Percentiles rank a stretch among this genome's conserved stretches.
These are phyloP conservation scores for Coemansia sp. DNA, from an alignment of 192 early-diverging fungal genomes.

Conservation along the genomic window DNA sequence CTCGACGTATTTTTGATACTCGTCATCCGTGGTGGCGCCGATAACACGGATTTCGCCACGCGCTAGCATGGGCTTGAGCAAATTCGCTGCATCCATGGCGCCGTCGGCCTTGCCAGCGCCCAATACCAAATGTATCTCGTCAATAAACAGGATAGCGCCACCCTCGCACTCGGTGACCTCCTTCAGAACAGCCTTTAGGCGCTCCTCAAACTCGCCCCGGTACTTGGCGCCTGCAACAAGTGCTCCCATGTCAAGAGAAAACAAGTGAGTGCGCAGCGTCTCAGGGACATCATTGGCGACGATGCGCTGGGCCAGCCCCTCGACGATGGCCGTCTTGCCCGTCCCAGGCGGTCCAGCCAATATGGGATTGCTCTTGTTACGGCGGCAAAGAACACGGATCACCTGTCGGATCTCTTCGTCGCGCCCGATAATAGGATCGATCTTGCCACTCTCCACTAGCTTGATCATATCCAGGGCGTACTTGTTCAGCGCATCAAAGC, in stretches of 20 bases:
- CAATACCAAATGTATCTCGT: constrained; percentile 95
- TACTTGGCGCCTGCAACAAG: constrained; percentile 93
- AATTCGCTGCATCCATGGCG: constrained; percentile 94
- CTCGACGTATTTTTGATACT: constrained; percentile 94
- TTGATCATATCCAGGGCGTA: constrained; percentile 91
- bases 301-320: constrained; percentile 95
- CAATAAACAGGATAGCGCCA: constrained; percentile 95
- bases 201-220: constrained; percentile 98
- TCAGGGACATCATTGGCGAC: constrained; percentile 90
- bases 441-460: constrained; percentile 84
- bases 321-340: constrained; percentile 84
- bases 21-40: constrained; percentile 94
- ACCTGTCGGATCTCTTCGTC: constrained; percentile 96
- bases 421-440: constrained; percentile 96
- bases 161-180: constrained; percentile 91
- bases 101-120: constrained; percentile 93
- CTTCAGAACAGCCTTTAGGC: constrained; percentile 94
- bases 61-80: constrained; percentile 98
- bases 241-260: constrained; percentile 96
- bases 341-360: constrained; percentile 83
- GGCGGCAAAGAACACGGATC: constrained; percentile 87
- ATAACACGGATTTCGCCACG: constrained; percentile 95
- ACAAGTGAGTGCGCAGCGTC: constrained; percentile 80
- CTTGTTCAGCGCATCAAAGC: constrained; percentile 91
- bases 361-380: constrained; percentile 92